Evolutionary conservation across 2,329 filamentous ascomycete genomes (phyloP), one percentile per base, ranked within the genome.

Genomic region (Pseudogymnoascus sp.): DNA sequence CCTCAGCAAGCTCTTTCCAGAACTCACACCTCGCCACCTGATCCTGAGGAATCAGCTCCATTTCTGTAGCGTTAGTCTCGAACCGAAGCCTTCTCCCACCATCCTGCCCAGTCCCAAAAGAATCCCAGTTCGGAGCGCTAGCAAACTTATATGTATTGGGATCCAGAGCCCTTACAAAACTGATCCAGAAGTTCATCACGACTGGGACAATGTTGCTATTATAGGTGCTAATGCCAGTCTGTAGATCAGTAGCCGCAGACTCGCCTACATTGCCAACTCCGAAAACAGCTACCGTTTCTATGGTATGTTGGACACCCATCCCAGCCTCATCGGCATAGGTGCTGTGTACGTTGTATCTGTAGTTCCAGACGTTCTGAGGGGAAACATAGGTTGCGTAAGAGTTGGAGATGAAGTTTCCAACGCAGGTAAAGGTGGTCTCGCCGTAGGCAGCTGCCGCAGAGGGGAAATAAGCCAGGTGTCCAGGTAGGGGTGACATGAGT

Each of bases 341-440:
- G 11, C 73, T 69, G 11, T 71, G 74, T 1, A 80, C 76, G 47
- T 80, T 77, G 72, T 76, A 80, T 0, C 77, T 72, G 64, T 81
- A 81, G 47, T 76, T 75, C 75, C 77, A 81, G 1, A 72, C 70
- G 36, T 71, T 33, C 47, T 76, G 66, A 14, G 72, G 72, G 59
- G 75, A 66, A 4, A 64, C 62, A 18, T 68, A 68, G 1, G 47
- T 59, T 9, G 73, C 69, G 58, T 69, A 65, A 1, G 69, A 66
- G 5, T 68, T 66, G 0, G 76, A 71, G 57, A 80, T 74, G 47
- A 72, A 71, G 47, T 78, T 74, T 1, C 73, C 74, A 1, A 76
- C 75, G 59, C 78, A 80, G 28, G 70, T 75, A 64, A 81, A 80
- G 1, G 78, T 80, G 6, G 78, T 71, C 61, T 82, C 78, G 4